phyloP scores from a whole-genome alignment of 495 filamentous ascomycete species.

The Tuber magnatum region DNA sequence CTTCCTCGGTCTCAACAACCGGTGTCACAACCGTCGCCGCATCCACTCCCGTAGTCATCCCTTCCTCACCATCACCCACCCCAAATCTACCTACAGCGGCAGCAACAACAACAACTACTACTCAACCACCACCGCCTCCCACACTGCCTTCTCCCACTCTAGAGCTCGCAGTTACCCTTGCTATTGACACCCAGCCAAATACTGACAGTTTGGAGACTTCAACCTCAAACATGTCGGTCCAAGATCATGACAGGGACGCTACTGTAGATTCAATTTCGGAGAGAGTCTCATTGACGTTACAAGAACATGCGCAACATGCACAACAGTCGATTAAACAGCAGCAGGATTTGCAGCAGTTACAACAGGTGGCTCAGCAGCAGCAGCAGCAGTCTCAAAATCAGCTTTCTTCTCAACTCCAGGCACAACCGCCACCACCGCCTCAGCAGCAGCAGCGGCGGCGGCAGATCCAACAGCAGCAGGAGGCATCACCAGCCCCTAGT shows the following conservation, averaged over 20 bases:
- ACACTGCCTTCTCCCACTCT: slow-evolving; percentile 14
- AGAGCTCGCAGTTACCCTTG: slow-evolving; percentile 1
- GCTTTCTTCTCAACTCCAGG: slow-evolving; percentile 7
- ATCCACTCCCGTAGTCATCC: slow-evolving; percentile 46
- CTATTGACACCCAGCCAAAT: slow-evolving; percentile 26
- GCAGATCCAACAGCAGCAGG: slow-evolving; percentile 5
- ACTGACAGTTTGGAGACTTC: slow-evolving; percentile 24
- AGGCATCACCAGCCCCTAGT: slow-evolving; percentile 18
- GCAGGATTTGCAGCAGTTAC: slow-evolving; percentile 35
- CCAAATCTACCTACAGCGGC: slow-evolving; percentile 45
- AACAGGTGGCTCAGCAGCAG: slow-evolving; percentile 30
- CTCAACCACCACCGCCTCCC: slow-evolving; percentile 23
- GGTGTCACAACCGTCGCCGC: slow-evolving; percentile 45
- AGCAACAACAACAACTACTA: slow-evolving; percentile 35
- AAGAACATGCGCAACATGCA: slow-evolving; percentile 19
- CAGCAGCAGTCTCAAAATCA: slow-evolving; percentile 25
- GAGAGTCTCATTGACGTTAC: slow-evolving; percentile 20
- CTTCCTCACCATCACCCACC: slow-evolving; percentile 45
- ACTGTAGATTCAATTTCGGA: slow-evolving; percentile 9
- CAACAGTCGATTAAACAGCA: slow-evolving; percentile 22
- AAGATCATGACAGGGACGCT: slow-evolving; percentile 38
- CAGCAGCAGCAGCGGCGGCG: slow-evolving; percentile 15
- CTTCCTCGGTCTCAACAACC: slow-evolving; percentile 17
- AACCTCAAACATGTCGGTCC: slow-evolving; percentile 23
- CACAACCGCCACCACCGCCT: slow-evolving; percentile 13